These are phyloP conservation scores for Suhomyces tanzawaensis DNA, from an alignment of 805 yeast species.

Conservation along the genomic window DNA sequence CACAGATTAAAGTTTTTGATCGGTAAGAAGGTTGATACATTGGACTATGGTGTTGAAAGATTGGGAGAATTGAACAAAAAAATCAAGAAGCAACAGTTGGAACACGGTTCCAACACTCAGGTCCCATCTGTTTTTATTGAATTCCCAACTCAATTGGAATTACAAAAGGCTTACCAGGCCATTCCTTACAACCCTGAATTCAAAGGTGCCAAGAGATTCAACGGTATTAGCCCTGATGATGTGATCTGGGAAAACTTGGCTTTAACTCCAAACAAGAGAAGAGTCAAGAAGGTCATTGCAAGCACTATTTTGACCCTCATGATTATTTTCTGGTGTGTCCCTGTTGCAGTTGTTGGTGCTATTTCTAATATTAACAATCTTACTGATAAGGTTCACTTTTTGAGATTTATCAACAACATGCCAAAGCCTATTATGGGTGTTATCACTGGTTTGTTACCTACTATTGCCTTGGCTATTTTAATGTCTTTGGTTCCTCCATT, in stretches of 20 bases:
- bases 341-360: conserved; percentile 31
- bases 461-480: conserved; percentile 26
- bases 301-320: conserved; percentile 59
- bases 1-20: conserved; percentile 67
- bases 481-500: conserved; percentile 30
- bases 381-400: conserved; percentile 22
- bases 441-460: conserved; percentile 27
- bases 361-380: conserved; percentile 27
- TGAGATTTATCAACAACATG: conserved; percentile 25
- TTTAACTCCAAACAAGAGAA: conserved; percentile 55
- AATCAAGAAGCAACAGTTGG: conserved; percentile 56
- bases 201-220: conserved; percentile 46
- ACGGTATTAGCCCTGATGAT: conserved; percentile 77
- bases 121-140: conserved; percentile 74
- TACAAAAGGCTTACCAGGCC: conserved; percentile 88
- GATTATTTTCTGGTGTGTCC: conserved; percentile 82
- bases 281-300: conserved; percentile 56
- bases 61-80: conserved; percentile 68
- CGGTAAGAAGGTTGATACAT: conserved; percentile 84
- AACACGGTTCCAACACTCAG: conserved; percentile 49
- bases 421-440: conserved; percentile 22
- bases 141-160: conserved; percentile 80
- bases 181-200: conserved; percentile 54
- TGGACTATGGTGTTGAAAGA: conserved; percentile 66
- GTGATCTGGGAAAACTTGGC: conserved; percentile 79